Base-by-base conservation (phyloP, 2,329 filamentous ascomycete species). In the Epichloe hybrida region DNA sequence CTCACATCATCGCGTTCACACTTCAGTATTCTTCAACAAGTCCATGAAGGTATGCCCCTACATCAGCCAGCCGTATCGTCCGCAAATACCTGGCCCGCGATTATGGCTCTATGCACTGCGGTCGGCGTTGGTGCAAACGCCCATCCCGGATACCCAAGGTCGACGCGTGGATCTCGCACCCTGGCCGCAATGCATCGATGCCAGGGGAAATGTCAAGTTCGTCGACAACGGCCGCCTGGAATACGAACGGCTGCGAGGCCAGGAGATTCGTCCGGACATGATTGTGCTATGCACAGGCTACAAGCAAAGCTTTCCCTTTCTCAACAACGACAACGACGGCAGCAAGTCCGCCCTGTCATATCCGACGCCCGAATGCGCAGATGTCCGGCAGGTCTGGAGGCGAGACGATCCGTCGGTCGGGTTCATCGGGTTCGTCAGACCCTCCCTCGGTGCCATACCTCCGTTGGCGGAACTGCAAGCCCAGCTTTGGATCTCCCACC, bases 351-450 rank as follows among this genome's bases (percentile, higher is more conserved):
- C 55, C 12, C 50, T 57, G 0, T 49, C 52, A 0, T 72, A 71
- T 47, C 69, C 73, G 0, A 66, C 66, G 11, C 72, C 72, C 4
- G 63, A 70, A 41, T 69, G 75, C 39, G 64, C 70, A 3, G 69
- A 73, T 54, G 72, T 80, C 7, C 71, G 76, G 11, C 64, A 69
- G 4, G 67, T 82, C 37, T 80, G 78, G 62, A 62, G 58, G 15
- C 53, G 57, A 0, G 57, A 61, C 4, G 66, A 72, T 27, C 62
- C 68, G 1, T 64, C 62, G 0, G 53, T 73, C 3, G 69, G 63
- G 2, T 74, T 72, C 53, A 71, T 74, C 20, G 71, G 72, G 2
- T 73, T 74, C 50, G 59, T 72, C 4, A 62, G 72, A 1, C 72
- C 70, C 1, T 64, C 63, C 20, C 60, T 71, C 9, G 68, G 68